Percentiles rank a stretch among this genome's conserved stretches.
Evolutionary conservation across 2,329 filamentous ascomycete genomes (phyloP).

Genomic region (Fusarium transvaalense): DNA sequence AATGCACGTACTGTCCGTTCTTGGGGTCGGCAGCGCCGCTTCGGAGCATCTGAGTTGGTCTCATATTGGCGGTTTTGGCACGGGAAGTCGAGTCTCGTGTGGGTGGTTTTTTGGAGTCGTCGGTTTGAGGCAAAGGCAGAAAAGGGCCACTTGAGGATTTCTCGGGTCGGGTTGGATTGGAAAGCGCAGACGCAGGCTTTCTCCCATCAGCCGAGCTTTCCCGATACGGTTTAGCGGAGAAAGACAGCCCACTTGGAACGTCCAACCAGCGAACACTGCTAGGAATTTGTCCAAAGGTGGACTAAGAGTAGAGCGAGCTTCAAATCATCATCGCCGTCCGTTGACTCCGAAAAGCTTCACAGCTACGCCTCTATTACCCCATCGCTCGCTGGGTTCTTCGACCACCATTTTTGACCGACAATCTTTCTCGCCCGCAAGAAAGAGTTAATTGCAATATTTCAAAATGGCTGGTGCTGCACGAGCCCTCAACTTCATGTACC

Average conservation of each 20-base stretch:
- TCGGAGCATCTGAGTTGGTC: conserved; percentile 57
- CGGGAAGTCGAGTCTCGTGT: conserved; percentile 40
- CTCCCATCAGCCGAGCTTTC: conserved; percentile 53
- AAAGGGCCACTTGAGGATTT: conserved; percentile 50
- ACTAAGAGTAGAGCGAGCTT: conserved; percentile 42
- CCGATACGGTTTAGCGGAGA: conserved; percentile 51
- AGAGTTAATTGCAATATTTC: conserved; percentile 9
- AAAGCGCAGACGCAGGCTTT: conserved; percentile 46
- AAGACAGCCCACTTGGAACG: conserved; percentile 34
- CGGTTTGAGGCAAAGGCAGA: conserved; percentile 45
- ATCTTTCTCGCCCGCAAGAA: conserved; percentile 2
- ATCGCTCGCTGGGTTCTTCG: conserved; percentile 15
- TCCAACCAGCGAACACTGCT: conserved; percentile 40
- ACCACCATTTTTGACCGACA: conserved; percentile 9
- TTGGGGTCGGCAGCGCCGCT: conserved; percentile 51
- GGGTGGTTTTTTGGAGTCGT: conserved; percentile 38
- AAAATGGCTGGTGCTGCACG: conserved; percentile 69
- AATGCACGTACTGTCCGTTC: conserved; percentile 55
- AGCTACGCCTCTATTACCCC: conserved; percentile 33
- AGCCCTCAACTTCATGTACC: conserved; percentile 72
- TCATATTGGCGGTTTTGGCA: conserved; percentile 53
- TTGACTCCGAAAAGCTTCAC: conserved; percentile 46
- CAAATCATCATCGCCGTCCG: conserved; percentile 46
- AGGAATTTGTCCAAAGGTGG: conserved; percentile 34
- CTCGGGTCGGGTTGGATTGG: conserved; percentile 41